Evolutionary conservation across 1,284 basidiomycete genomes (phyloP).

Genomic region (Phellinidium pouzarii): DNA sequence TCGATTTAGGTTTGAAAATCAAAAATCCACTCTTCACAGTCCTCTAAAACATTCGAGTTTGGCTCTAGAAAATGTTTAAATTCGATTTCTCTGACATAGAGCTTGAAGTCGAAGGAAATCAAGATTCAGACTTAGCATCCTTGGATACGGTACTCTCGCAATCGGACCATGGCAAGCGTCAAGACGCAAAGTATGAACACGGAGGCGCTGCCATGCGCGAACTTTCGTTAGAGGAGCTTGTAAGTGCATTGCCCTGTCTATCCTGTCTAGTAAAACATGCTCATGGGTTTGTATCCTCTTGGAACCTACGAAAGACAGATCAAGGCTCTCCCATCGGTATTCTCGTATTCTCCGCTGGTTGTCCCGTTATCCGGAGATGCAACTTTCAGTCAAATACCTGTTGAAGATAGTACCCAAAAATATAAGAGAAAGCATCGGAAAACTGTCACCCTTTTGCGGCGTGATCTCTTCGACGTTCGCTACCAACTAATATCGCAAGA

Average conservation of each 20-base stretch:
- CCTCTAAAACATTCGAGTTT: too few relatives aligned
- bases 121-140: background rate
- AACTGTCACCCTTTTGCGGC: constrained; percentile 32
- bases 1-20: too few relatives aligned
- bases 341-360: constrained; percentile 20
- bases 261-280: background rate
- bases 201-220: constrained; percentile 13
- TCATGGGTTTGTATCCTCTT: background rate
- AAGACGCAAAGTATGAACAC: background rate
- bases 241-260: background rate
- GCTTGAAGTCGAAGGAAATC: constrained; percentile 8
- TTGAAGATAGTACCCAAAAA: too few relatives aligned
- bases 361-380: constrained; percentile 8
- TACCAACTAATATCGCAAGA: constrained; percentile 38
- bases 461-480: constrained; percentile 56
- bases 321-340: constrained; percentile 16
- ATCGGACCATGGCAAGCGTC: background rate
- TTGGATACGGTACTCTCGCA: too few relatives aligned
- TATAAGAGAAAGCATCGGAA: background rate
- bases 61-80: constrained; percentile 21
- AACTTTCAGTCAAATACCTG: background rate
- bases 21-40: too few relatives aligned
- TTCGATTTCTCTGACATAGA: constrained; percentile 21
- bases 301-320: constrained; percentile 19
- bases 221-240: constrained; percentile 13